These are phyloP conservation scores for Diaporthe citriasiana DNA, from an alignment of 2,329 filamentous ascomycete species.

Conservation along the genomic window DNA sequence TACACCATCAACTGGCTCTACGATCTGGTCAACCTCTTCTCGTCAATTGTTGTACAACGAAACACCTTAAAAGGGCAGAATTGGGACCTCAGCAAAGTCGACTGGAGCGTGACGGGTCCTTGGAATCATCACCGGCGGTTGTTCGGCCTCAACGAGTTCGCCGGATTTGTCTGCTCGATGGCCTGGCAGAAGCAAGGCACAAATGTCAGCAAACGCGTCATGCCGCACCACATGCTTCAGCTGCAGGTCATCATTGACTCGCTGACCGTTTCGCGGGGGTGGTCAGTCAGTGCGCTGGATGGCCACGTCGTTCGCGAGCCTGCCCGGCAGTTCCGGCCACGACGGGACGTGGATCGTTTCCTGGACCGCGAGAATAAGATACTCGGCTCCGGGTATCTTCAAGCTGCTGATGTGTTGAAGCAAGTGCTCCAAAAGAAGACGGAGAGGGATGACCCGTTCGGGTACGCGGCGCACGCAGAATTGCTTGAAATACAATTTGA, in stretches of 20 bases:
- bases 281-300: neutral
- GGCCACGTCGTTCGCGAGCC: neutral
- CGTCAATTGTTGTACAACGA: neutral
- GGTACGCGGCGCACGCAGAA: too few relatives aligned
- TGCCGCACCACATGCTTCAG: neutral
- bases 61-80: neutral
- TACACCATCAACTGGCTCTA: neutral
- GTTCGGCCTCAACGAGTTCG: neutral
- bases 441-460: too few relatives aligned
- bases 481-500: neutral
- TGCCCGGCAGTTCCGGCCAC: neutral
- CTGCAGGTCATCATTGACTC: neutral
- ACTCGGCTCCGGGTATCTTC: neutral
- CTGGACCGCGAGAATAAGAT: neutral
- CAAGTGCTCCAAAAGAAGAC: neutral
- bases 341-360: neutral
- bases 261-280: neutral
- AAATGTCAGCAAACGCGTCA: neutral
- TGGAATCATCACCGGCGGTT: neutral
- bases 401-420: neutral
- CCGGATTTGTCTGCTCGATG: neutral
- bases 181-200: neutral
- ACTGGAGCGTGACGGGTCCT: neutral
- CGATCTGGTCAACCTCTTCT: neutral
- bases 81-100: neutral